Conservation (phyloP, 78 protist species). For the Tieghemostelium lacteum region DNA sequence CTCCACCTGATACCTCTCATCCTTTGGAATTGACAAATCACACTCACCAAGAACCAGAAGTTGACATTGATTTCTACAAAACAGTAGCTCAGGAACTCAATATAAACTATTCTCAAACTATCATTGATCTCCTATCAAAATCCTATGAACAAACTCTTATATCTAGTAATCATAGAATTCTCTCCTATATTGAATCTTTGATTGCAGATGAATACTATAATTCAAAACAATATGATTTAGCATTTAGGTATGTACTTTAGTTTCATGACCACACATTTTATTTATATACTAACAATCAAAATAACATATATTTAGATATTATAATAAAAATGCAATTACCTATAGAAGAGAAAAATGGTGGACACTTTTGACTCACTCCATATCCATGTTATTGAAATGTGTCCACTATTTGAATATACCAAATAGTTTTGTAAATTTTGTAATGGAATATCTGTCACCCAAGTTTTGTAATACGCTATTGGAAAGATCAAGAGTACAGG, state of each 20-base stretch:
- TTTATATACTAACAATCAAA: no score
- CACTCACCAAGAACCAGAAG: slow-evolving; percentile 12
- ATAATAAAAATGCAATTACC: slow-evolving; percentile 61
- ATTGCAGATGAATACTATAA: slow-evolving; percentile 68
- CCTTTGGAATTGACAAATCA: slow-evolving; percentile 18
- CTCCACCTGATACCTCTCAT: slow-evolving; percentile 66
- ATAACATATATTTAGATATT: neutral
- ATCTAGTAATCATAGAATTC: slow-evolving; percentile 25
- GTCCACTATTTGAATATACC: slow-evolving; percentile 44
- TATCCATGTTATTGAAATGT: slow-evolving; percentile 49
- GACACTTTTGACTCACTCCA: slow-evolving; percentile 42
- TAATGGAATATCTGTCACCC: slow-evolving; percentile 71
- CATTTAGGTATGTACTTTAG: neutral
- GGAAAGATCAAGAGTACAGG: slow-evolving; percentile 45
- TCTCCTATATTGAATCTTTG: slow-evolving; percentile 50
- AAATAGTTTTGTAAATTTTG: slow-evolving; percentile 51
- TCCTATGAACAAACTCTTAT: slow-evolving; percentile 35
- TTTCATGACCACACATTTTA: no score
- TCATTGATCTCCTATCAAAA: neutral
- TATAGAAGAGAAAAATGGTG: slow-evolving; percentile 80
- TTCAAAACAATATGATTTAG: slow-evolving; percentile 40
- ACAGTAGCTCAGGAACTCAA: slow-evolving; percentile 31
- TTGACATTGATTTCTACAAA: slow-evolving; percentile 27
- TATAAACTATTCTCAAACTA: slow-evolving; percentile 11
- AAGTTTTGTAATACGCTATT: neutral